These are phyloP conservation scores for Pleurotus tuber-regium DNA, from an alignment of 768 basidiomycete species.

Conservation along the genomic window DNA sequence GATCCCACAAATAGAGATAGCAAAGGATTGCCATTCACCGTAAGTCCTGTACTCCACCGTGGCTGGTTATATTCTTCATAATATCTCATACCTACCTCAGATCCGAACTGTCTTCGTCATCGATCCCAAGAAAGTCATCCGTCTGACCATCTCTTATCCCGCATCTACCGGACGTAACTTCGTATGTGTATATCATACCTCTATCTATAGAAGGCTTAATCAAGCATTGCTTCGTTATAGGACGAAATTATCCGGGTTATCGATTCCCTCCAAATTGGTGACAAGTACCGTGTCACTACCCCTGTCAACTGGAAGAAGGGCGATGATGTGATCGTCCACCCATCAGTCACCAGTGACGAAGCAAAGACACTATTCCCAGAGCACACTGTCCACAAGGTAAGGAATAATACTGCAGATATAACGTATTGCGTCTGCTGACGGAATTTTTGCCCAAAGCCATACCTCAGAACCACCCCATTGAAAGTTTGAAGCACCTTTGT, in stretches of 20 bases:
- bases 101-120: slow-evolving; percentile 97
- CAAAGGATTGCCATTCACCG: slow-evolving; percentile 94
- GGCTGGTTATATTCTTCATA: no score
- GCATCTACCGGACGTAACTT: slow-evolving; percentile 97
- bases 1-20: slow-evolving; percentile 86
- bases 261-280: slow-evolving; percentile 83
- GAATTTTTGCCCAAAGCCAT: background rate
- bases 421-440: no score
- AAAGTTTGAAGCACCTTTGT: slow-evolving; percentile 6
- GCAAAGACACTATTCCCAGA: slow-evolving; percentile 90
- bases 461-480: slow-evolving; percentile 5
- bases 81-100: no score
- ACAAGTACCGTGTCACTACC: slow-evolving; percentile 81
- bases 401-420: no score
- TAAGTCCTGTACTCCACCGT: slow-evolving; percentile 29
- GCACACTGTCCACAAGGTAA: slow-evolving; percentile 75
- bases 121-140: slow-evolving; percentile 95
- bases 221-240: background rate
- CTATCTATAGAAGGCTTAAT: slow-evolving; percentile 47
- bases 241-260: slow-evolving; percentile 13
- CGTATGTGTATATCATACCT: slow-evolving; percentile 17
- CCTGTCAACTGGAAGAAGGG: slow-evolving; percentile 96
- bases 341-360: slow-evolving; percentile 79
- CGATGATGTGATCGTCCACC: slow-evolving; percentile 92
- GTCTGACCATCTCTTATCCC: slow-evolving; percentile 88